phyloP scores from a whole-genome alignment of 2,329 filamentous ascomycete species.

The Trichophyton benhamiae region DNA sequence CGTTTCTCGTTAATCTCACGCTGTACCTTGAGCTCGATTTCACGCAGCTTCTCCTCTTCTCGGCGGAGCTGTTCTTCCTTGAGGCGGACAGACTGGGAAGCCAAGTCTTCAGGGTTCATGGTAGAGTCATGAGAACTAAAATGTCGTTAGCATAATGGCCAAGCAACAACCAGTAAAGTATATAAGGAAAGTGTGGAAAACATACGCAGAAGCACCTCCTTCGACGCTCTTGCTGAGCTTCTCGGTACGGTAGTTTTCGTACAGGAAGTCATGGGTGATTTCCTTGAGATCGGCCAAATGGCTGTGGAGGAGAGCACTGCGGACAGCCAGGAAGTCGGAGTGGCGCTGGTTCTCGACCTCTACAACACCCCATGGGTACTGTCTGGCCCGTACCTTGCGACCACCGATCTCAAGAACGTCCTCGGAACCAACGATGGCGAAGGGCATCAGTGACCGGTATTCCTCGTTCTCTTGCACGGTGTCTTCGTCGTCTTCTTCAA shows the following conservation, averaged over 20 bases:
- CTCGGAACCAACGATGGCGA: conserved; percentile 96
- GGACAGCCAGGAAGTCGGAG: conserved; percentile 95
- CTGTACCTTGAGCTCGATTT: conserved; percentile 99
- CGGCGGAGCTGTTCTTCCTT: conserved; percentile 99
- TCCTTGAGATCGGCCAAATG: conserved; percentile 98
- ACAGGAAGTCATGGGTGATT: conserved; percentile 98
- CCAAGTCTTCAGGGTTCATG: conserved; percentile 67
- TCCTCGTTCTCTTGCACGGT: conserved; percentile 99
- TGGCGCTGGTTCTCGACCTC: conserved; percentile 99
- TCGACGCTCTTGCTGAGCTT: conserved; percentile 99
- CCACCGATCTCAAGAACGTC: conserved; percentile 89
- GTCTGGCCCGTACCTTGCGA: conserved; percentile 80
- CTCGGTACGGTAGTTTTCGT: conserved; percentile 99
- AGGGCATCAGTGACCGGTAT: conserved; percentile 93
- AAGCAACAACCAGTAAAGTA: not conserved
- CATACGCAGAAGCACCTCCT: conserved; percentile 74
- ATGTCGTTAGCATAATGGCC: conserved; percentile 3
- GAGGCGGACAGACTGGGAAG: conserved; percentile 90
- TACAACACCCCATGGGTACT: conserved; percentile 98
- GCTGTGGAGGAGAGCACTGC: conserved; percentile 91
- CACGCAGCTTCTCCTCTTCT: conserved; percentile 98
- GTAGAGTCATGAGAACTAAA: conserved; percentile 13
- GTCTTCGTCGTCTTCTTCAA: conserved; percentile 98
- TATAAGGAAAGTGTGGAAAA: conserved; percentile 23
- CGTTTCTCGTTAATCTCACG: conserved; percentile 99